phyloP scores from a whole-genome alignment of 306 rosid genomes.

The Citrullus mucosospermus region DNA sequence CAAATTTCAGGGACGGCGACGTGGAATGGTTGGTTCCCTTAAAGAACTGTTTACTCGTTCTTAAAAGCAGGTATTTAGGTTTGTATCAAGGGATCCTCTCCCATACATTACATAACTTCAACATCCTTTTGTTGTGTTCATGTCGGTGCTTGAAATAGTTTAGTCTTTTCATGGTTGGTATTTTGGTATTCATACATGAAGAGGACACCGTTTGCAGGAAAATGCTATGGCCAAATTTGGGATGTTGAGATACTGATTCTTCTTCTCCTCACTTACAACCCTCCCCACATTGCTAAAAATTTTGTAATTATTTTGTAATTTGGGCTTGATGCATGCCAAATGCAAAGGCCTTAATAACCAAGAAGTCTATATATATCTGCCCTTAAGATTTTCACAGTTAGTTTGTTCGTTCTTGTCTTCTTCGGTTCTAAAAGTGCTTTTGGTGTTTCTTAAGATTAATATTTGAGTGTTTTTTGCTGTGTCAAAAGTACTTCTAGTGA shows the following conservation, averaged over 20 bases:
- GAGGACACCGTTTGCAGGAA: neutral
- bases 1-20: conserved; percentile 31
- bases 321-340: neutral
- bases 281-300: neutral
- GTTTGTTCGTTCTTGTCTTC: no score
- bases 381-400: no score
- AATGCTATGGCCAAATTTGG: neutral
- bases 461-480: no score
- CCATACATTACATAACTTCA: neutral
- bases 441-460: no score
- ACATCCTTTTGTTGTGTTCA: neutral
- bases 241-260: neutral
- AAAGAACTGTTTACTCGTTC: conserved; percentile 32
- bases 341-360: neutral
- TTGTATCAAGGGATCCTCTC: neutral
- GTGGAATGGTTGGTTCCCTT: conserved; percentile 50
- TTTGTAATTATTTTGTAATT: neutral
- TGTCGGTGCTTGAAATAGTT: neutral
- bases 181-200: neutral
- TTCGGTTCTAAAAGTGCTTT: no score
- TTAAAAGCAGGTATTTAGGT: neutral
- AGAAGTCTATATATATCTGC: neutral
- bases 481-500: no score
- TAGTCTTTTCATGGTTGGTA: neutral
- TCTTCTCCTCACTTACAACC: neutral